Percentiles rank a stretch among this genome's conserved stretches.
These are phyloP conservation scores for Saturnispora serradocipensis DNA, from an alignment of 805 yeast genomes.

Conservation along the genomic window DNA sequence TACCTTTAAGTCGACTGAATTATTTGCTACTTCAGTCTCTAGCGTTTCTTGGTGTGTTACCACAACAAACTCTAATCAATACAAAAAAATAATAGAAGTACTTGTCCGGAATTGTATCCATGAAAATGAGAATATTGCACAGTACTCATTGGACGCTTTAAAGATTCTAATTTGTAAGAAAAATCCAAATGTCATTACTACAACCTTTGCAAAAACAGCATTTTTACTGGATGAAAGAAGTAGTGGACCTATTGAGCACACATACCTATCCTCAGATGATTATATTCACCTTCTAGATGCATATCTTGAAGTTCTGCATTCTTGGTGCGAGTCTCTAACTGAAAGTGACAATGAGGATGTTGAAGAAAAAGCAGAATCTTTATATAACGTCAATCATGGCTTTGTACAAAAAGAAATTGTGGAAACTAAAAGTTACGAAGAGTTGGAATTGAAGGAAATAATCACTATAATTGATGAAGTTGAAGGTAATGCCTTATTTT, in stretches of 20 bases:
- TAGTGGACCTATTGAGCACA: constrained; percentile 41
- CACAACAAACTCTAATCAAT: constrained; percentile 27
- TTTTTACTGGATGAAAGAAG: constrained; percentile 71
- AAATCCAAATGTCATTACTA: constrained; percentile 62
- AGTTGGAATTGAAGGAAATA: constrained; percentile 66
- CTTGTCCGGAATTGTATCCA: constrained; percentile 72
- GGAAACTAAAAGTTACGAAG: constrained; percentile 43
- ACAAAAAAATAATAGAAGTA: constrained; percentile 61
- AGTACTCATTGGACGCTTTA: constrained; percentile 55
- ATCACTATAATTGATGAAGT: constrained; percentile 87
- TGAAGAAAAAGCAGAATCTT: constrained; percentile 24
- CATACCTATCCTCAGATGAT: constrained; percentile 51
- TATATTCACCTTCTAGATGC: constrained; percentile 53
- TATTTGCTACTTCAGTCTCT: constrained; percentile 63
- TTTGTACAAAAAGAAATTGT: constrained; percentile 33
- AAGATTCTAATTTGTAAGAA: constrained; percentile 56
- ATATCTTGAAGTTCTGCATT: constrained; percentile 68
- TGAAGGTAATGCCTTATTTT: constrained; percentile 91
- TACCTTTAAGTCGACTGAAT: constrained; percentile 35
- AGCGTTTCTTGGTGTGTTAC: constrained; percentile 62
- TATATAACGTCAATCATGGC: constrained; percentile 28
- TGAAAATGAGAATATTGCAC: constrained; percentile 48
- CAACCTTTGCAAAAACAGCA: constrained; percentile 69
- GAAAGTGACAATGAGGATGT: constrained; percentile 22
- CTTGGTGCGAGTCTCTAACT: constrained; percentile 70